phyloP scores from a whole-genome alignment of 192 early-diverging fungal genomes.

The Entomortierella parvispora region DNA sequence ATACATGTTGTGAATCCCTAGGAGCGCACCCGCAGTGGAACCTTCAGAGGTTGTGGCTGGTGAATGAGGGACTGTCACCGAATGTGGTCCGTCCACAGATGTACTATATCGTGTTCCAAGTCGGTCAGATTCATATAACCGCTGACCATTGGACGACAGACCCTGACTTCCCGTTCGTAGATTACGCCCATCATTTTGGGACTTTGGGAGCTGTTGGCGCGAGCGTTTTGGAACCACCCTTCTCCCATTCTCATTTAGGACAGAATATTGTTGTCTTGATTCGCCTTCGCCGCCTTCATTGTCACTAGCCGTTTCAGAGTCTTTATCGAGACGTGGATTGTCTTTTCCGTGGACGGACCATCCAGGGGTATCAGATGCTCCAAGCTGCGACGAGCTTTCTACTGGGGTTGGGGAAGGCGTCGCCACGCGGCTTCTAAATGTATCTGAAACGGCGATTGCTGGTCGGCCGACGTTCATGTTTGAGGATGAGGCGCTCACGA shows the following conservation, averaged over 20 bases:
- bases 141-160: too few species aligned
- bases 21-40: constrained; percentile 75
- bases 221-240: constrained; percentile 7
- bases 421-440: constrained; percentile 3
- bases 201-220: too few species aligned
- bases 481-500: neutral
- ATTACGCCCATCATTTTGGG: too few species aligned
- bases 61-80: neutral
- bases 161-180: too few species aligned
- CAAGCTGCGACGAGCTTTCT: neutral
- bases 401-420: constrained; percentile 13
- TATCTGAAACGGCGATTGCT: neutral
- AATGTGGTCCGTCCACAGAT: too few species aligned
- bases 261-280: too few species aligned
- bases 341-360: neutral
- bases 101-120: too few species aligned
- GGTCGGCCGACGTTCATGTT: constrained; percentile 1
- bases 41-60: constrained; percentile 1
- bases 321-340: neutral
- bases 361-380: neutral
- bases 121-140: too few species aligned
- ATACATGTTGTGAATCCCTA: constrained; percentile 97
- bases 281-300: neutral
- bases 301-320: constrained; percentile 10
- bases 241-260: neutral